phyloP scores from a whole-genome alignment of 2,329 filamentous ascomycete species.

The Calonectria hawksworthii region DNA sequence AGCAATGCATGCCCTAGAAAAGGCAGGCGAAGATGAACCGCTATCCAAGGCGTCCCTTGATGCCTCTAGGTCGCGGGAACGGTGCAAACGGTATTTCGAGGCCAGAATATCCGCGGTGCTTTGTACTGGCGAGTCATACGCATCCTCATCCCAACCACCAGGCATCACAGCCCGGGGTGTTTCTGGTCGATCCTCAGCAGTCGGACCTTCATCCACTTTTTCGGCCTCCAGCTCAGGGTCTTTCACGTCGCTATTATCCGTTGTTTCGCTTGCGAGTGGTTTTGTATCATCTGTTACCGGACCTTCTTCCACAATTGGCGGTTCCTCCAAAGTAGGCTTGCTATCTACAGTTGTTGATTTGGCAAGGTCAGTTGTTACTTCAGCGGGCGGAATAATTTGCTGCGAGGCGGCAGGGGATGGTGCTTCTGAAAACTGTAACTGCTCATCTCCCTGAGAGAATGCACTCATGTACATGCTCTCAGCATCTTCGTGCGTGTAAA shows the following conservation, averaged over 20 bases:
- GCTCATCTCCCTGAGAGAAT: constrained; percentile 64
- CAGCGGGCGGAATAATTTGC: constrained; percentile 12
- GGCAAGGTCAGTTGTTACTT: not conserved
- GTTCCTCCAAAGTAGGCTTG: not conserved
- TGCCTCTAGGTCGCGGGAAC: constrained; percentile 23
- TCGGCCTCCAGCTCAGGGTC: not conserved
- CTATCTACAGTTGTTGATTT: not conserved
- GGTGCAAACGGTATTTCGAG: constrained; percentile 20
- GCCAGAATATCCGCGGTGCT: constrained; percentile 27
- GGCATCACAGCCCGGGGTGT: constrained; percentile 57
- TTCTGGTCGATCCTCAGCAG: constrained; percentile 14
- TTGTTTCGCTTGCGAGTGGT: not conserved
- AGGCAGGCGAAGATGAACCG: constrained; percentile 47
- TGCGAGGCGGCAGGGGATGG: constrained; percentile 26
- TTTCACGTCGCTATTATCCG: not conserved
- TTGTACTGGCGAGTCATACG: constrained; percentile 36
- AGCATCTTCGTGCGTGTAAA: constrained; percentile 85
- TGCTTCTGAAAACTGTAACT: constrained; percentile 40
- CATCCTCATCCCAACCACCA: constrained; percentile 64
- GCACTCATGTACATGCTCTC: constrained; percentile 91
- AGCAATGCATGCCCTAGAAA: constrained; percentile 42
- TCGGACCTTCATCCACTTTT: not conserved
- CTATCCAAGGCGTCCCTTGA: constrained; percentile 38
- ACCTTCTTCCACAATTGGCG: not conserved
- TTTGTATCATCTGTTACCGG: not conserved